Conservation (phyloP, 768 basidiomycete genomes). For the Leucocoprinus leucothites region DNA sequence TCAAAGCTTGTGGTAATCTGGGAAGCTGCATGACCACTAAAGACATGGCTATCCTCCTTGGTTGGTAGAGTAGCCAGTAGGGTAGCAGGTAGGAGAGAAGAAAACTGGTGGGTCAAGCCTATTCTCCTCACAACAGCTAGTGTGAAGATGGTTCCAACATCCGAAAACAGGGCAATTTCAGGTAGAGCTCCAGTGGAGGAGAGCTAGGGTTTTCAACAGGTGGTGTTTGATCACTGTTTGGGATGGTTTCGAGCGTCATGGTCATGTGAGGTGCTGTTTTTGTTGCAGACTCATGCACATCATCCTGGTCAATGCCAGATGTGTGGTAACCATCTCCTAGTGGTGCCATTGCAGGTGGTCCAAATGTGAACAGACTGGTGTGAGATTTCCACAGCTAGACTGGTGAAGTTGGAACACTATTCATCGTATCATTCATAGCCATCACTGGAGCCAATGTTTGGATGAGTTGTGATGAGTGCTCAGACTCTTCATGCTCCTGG, state of each 20-base stretch:
- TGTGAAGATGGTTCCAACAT: conserved; percentile 28
- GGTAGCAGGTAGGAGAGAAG: conserved; percentile 58
- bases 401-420: background rate
- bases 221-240: background rate
- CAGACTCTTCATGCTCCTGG: conserved; percentile 8
- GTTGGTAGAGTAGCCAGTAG: conserved; percentile 24
- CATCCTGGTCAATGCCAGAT: conserved; percentile 5
- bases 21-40: conserved; percentile 26
- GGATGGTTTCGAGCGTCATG: background rate
- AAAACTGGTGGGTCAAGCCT: conserved; percentile 58
- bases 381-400: background rate
- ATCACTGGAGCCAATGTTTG: background rate
- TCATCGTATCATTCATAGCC: background rate
- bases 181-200: conserved; percentile 5
- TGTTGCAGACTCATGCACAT: background rate
- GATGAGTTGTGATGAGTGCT: conserved; percentile 1
- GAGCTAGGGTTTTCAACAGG: background rate
- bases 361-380: conserved; percentile 10
- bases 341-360: conserved; percentile 21
- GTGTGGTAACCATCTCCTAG: conserved; percentile 8
- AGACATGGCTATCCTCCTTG: conserved; percentile 28
- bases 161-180: conserved; percentile 9
- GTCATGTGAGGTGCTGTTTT: background rate
- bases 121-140: conserved; percentile 50
- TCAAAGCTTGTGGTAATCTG: conserved; percentile 47